Evolutionary conservation across 1,139 yeast genomes (phyloP).

Genomic region (Blastobotrys petasosporus): DNA sequence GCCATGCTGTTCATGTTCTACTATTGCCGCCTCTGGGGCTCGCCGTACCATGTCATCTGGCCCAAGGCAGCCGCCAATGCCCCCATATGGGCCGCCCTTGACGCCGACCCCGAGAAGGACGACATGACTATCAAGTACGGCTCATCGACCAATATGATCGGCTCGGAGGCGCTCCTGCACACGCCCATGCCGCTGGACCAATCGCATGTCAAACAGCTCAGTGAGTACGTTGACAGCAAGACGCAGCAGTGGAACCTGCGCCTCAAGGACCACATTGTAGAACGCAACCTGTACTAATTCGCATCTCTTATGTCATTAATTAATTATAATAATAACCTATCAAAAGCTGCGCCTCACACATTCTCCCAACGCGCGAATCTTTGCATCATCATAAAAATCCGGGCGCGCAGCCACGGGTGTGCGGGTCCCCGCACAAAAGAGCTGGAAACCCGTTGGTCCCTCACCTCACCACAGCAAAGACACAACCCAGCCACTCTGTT

Average conservation of each 20-base stretch:
- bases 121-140: constrained; percentile 62
- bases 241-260: constrained; percentile 61
- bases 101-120: constrained; percentile 42
- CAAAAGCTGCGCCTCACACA: not conserved
- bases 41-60: constrained; percentile 80
- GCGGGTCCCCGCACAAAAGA: no score
- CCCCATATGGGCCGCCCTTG: constrained; percentile 54
- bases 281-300: constrained; percentile 24
- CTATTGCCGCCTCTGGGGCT: constrained; percentile 74
- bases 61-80: constrained; percentile 91
- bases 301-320: no score
- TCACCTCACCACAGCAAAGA: no score
- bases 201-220: constrained; percentile 59
- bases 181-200: constrained; percentile 37
- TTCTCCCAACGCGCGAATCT: no score
- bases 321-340: not conserved
- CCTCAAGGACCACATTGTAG: constrained; percentile 63
- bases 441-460: no score
- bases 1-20: constrained; percentile 84
- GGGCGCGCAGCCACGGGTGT: no score
- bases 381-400: no score
- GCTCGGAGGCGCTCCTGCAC: constrained; percentile 55
- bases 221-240: constrained; percentile 51
- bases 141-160: constrained; percentile 59
- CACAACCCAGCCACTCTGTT: not conserved